Percentiles rank a stretch among this genome's conserved stretches.
Conservation (phyloP, 257 asterid genomes). For the Capsicum rhomboideum region DNA sequence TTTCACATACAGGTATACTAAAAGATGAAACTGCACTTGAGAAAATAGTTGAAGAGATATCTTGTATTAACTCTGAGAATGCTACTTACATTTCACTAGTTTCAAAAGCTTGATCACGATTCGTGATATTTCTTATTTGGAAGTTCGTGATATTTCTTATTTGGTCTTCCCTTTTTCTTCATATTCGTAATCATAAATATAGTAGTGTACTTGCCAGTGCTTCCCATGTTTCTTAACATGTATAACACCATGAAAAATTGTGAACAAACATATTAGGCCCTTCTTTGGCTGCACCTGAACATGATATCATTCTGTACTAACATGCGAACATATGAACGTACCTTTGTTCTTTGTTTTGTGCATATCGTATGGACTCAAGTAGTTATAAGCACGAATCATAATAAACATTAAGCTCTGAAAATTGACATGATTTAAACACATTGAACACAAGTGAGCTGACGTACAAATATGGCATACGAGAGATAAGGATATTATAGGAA, state of each 20-base stretch:
- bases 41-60: conserved; percentile 32
- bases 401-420: too few species aligned
- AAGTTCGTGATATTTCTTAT: neutral
- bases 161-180: neutral
- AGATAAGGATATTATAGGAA: too few species aligned
- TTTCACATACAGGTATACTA: conserved; percentile 48
- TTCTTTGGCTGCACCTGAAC: neutral
- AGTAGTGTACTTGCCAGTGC: neutral
- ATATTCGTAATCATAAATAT: neutral
- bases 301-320: neutral
- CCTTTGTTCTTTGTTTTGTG: too few species aligned
- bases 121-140: neutral
- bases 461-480: too few species aligned
- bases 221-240: neutral
- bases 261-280: too few species aligned
- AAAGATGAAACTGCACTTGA: conserved; percentile 38
- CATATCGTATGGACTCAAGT: too few species aligned
- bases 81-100: conserved; percentile 12
- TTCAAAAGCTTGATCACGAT: neutral
- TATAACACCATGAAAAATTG: neutral
- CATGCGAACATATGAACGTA: neutral
- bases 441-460: too few species aligned
- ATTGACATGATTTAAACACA: too few species aligned
- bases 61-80: conserved; percentile 28
- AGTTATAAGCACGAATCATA: too few species aligned